Evolutionary conservation across 2,329 filamentous ascomycete genomes (phyloP).

Genomic region (Furcasterigmium sp.): DNA sequence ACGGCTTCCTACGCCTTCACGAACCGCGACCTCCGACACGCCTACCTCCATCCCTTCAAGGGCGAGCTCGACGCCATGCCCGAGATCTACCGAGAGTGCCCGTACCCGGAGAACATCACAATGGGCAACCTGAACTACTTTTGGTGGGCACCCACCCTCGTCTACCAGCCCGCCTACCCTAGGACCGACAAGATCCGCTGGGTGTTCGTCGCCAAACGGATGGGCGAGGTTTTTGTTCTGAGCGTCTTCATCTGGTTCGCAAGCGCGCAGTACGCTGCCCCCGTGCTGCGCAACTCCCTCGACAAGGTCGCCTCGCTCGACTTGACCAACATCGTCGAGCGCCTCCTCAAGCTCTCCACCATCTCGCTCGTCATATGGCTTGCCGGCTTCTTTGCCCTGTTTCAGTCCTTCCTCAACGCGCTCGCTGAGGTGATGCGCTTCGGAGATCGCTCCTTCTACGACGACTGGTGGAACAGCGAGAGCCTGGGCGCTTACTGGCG

Average conservation of each 20-base stretch:
- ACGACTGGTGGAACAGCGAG: conserved; percentile 95
- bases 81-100: conserved; percentile 73
- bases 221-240: conserved; percentile 71
- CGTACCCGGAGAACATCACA: conserved; percentile 89
- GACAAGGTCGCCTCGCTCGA: conserved; percentile 81
- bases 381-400: conserved; percentile 92
- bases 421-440: conserved; percentile 87
- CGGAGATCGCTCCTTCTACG: conserved; percentile 90
- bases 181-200: conserved; percentile 77
- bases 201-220: conserved; percentile 79
- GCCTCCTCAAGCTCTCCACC: conserved; percentile 89
- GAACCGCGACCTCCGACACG: conserved; percentile 89
- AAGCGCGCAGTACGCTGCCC: conserved; percentile 89
- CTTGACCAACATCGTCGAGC: conserved; percentile 75
- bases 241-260: conserved; percentile 93
- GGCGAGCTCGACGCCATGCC: conserved; percentile 67
- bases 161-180: conserved; percentile 96
- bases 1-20: conserved; percentile 94
- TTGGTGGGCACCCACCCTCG: conserved; percentile 94
- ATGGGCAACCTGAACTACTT: conserved; percentile 87
- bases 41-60: conserved; percentile 71
- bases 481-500: conserved; percentile 88
- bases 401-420: conserved; percentile 88
- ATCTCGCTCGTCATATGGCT: conserved; percentile 97
- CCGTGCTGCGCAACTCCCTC: conserved; percentile 82